phyloP scores from a whole-genome alignment of 768 basidiomycete species.

The Rhodosporidiobolus odoratus region DNA sequence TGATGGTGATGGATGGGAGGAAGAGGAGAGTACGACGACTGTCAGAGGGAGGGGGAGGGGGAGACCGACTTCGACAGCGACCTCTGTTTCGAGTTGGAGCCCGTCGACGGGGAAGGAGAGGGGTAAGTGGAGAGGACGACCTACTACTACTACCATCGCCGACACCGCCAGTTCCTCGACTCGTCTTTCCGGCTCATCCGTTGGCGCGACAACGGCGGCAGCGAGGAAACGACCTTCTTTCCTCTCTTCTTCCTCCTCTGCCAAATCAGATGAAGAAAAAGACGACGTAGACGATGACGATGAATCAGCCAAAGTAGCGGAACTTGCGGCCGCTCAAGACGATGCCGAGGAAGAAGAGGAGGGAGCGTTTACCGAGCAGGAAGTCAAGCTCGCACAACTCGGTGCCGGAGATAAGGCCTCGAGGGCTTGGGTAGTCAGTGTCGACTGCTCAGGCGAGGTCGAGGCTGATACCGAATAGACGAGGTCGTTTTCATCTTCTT shows the following conservation, averaged over 20 bases:
- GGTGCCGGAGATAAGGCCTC: background rate
- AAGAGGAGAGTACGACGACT: background rate
- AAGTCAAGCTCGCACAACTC: background rate
- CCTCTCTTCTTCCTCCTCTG: background rate
- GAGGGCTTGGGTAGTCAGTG: constrained; percentile 14
- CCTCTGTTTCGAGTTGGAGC: too few relatives aligned
- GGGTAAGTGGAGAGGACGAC: background rate
- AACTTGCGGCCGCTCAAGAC: background rate
- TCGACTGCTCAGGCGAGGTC: constrained; percentile 19
- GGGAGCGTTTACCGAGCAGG: background rate
- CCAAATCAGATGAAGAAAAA: too few relatives aligned
- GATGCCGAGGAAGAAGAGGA: background rate
- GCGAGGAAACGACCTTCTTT: background rate
- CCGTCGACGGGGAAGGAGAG: too few relatives aligned
- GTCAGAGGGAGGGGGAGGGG: background rate
- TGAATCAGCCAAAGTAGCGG: background rate
- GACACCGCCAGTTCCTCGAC: background rate
- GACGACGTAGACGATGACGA: background rate
- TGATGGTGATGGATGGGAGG: background rate
- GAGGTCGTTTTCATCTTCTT: background rate
- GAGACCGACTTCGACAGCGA: background rate
- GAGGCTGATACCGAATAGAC: constrained; percentile 1
- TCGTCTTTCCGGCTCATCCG: background rate
- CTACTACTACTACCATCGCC: background rate
- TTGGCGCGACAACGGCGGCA: background rate